Conservation (phyloP, 164 flowering plant genomes). For the Magnolia kwangsiensis region DNA sequence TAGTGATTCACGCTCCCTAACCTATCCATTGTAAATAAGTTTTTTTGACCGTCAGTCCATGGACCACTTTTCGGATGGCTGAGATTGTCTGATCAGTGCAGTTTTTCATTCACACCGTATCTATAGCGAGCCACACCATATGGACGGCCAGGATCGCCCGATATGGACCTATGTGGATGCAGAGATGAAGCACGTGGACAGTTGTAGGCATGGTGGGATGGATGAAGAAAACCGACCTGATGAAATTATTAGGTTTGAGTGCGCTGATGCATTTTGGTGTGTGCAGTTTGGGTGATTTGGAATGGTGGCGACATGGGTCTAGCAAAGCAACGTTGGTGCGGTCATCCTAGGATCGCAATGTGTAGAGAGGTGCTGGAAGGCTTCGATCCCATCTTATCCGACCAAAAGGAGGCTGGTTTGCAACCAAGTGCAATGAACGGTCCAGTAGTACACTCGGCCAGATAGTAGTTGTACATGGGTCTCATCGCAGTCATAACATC, state of each 20-base stretch:
- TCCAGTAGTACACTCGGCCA: not conserved
- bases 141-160: not conserved
- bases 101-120: too few species aligned
- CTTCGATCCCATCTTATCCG: not conserved
- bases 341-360: constrained; percentile 3
- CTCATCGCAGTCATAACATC: not conserved
- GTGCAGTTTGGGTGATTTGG: not conserved
- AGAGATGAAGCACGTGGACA: not conserved
- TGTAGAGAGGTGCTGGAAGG: not conserved
- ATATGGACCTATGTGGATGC: not conserved
- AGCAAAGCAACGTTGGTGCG: constrained; percentile 7
- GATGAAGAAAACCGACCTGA: not conserved
- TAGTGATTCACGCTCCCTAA: too few species aligned
- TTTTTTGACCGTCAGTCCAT: too few species aligned
- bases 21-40: too few species aligned
- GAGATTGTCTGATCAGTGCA: too few species aligned
- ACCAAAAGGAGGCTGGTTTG: not conserved
- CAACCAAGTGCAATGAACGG: not conserved
- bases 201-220: not conserved
- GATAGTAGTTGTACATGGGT: not conserved
- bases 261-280: constrained; percentile 1
- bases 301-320: not conserved
- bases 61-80: too few species aligned
- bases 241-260: constrained; percentile 6
- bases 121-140: not conserved